Conservation (phyloP, 768 basidiomycete species). For the Lactarius vividus region DNA sequence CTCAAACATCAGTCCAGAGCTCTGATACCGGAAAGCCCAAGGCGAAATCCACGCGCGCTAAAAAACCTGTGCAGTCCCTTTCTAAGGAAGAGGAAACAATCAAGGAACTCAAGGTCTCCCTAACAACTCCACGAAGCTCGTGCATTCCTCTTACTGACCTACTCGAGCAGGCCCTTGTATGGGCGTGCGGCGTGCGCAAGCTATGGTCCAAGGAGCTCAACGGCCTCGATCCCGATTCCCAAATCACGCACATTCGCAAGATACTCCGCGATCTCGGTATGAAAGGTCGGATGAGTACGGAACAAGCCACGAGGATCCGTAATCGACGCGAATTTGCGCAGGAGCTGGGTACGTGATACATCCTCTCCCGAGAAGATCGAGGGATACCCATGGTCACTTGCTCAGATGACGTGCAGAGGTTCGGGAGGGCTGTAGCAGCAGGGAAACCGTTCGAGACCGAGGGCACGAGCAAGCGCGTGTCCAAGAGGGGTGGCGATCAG, state of each 20-base stretch:
- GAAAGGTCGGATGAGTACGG: slow-evolving; percentile 71
- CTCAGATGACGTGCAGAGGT: slow-evolving; percentile 73
- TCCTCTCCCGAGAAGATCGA: neutral
- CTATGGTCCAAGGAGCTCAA: slow-evolving; percentile 74
- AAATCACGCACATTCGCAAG: slow-evolving; percentile 61
- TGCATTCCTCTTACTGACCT: neutral
- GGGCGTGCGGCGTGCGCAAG: slow-evolving; percentile 75
- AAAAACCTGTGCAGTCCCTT: slow-evolving; percentile 30
- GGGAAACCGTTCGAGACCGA: slow-evolving; percentile 33
- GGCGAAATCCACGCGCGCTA: slow-evolving; percentile 36
- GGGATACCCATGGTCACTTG: neutral
- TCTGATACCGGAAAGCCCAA: slow-evolving; percentile 30
- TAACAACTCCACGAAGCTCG: neutral
- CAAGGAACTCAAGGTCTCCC: slow-evolving; percentile 65
- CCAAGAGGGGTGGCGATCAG: slow-evolving; percentile 27
- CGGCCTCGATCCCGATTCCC: slow-evolving; percentile 53
- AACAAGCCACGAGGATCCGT: slow-evolving; percentile 76
- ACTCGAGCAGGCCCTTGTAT: slow-evolving; percentile 55
- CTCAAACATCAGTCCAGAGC: neutral
- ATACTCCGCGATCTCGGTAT: slow-evolving; percentile 75
- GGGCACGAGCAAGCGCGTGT: slow-evolving; percentile 19
- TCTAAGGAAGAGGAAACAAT: slow-evolving; percentile 71
- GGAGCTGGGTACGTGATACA: slow-evolving; percentile 61
- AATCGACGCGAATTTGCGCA: slow-evolving; percentile 71
- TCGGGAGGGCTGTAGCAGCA: slow-evolving; percentile 50